Conservation (phyloP, 176 grass and related monocot genomes). For the Oryza longistaminata region DNA sequence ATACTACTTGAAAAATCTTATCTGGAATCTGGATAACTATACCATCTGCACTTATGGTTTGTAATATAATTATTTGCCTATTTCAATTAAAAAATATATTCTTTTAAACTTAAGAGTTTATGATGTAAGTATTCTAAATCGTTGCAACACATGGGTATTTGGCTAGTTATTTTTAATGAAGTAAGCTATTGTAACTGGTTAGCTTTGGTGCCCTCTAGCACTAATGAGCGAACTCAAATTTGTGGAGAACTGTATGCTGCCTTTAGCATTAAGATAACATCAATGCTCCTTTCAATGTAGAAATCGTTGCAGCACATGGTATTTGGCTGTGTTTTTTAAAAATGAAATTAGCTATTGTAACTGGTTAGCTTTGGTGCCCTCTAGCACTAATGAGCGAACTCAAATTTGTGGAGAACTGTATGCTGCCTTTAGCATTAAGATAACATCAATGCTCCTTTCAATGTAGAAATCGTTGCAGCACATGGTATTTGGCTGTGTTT, state of each 20-base stretch:
- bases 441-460: background rate
- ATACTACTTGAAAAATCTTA: background rate
- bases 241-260: background rate
- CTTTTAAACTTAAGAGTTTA: no score
- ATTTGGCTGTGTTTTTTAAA: background rate
- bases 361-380: background rate
- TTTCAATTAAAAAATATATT: background rate
- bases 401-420: background rate
- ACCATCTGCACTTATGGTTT: background rate
- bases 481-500: background rate
- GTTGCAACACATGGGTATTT: background rate
- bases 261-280: background rate
- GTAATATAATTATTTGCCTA: background rate
- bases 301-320: no score
- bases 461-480: background rate
- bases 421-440: background rate
- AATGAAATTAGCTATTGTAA: background rate
- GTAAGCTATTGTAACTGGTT: background rate
- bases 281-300: slow-evolving; percentile 7
- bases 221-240: slow-evolving; percentile 1
- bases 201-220: slow-evolving; percentile 1
- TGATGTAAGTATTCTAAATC: background rate
- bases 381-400: slow-evolving; percentile 4
- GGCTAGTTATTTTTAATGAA: background rate
- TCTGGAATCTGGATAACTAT: background rate